Conservation (phyloP, 1,139 yeast species). For the Candida buenavistaensis region DNA sequence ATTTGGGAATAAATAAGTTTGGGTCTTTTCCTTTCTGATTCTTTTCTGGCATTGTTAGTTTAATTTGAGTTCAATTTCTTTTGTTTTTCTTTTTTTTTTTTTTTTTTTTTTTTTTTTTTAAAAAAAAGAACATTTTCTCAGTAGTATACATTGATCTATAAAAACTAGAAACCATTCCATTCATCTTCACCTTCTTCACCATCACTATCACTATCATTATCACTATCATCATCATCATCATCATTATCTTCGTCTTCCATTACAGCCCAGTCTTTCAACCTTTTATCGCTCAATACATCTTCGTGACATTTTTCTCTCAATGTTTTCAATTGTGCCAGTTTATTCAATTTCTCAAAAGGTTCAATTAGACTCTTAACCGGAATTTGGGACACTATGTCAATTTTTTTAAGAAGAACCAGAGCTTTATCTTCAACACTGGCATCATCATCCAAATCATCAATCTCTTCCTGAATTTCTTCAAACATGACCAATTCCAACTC, state of each 20-base stretch:
- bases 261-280: slow-evolving; percentile 69
- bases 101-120: too few relatives aligned
- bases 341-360: slow-evolving; percentile 58
- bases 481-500: slow-evolving; percentile 73
- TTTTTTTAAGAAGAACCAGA: slow-evolving; percentile 24
- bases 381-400: slow-evolving; percentile 36
- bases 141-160: too few relatives aligned
- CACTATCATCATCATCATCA: slow-evolving; percentile 18
- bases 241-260: slow-evolving; percentile 28
- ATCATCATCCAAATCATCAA: slow-evolving; percentile 32
- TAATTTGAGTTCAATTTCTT: background rate
- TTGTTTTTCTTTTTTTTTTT: background rate
- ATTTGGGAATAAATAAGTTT: slow-evolving; percentile 31
- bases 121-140: too few relatives aligned
- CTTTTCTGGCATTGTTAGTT: slow-evolving; percentile 1
- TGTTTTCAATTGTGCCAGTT: slow-evolving; percentile 56
- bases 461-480: slow-evolving; percentile 45
- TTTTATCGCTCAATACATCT: slow-evolving; percentile 64
- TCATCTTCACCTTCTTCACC: slow-evolving; percentile 26
- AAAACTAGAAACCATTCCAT: slow-evolving; percentile 37
- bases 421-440: slow-evolving; percentile 26
- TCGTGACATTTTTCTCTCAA: slow-evolving; percentile 64
- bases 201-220: slow-evolving; percentile 18
- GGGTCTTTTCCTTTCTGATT: slow-evolving; percentile 13
- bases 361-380: slow-evolving; percentile 58